Percentiles rank a stretch among this genome's conserved stretches.
phyloP scores from a whole-genome alignment of 768 basidiomycete species.

The Termitomyces sp. region DNA sequence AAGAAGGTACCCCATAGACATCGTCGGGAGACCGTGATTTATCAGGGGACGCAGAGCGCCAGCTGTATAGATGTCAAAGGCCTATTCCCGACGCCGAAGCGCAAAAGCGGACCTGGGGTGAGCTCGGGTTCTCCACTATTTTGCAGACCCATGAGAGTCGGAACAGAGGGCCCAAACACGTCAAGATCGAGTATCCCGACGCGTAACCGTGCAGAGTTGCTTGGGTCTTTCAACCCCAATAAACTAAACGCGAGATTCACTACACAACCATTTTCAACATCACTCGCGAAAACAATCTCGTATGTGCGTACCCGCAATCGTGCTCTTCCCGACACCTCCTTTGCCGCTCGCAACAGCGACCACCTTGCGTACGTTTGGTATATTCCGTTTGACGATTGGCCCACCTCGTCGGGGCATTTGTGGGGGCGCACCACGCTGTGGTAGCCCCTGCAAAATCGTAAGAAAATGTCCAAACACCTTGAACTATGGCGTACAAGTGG shows the following conservation, averaged over 20 bases:
- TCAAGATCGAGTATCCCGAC: slow-evolving; percentile 93
- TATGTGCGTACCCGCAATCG: slow-evolving; percentile 65
- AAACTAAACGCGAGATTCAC: slow-evolving; percentile 81
- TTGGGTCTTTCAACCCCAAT: slow-evolving; percentile 35
- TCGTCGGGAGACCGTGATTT: slow-evolving; percentile 87
- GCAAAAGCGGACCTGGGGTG: slow-evolving; percentile 47
- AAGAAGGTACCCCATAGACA: slow-evolving; percentile 97
- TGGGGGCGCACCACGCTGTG: slow-evolving; percentile 35
- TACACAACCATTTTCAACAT: slow-evolving; percentile 18
- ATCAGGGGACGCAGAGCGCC: slow-evolving; percentile 77
- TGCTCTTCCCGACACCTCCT: slow-evolving; percentile 88
- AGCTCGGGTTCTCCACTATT: slow-evolving; percentile 71
- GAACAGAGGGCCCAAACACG: slow-evolving; percentile 92
- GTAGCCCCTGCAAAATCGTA: slow-evolving; percentile 17
- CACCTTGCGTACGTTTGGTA: slow-evolving; percentile 74
- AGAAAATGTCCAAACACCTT: not conserved
- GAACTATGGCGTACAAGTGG: slow-evolving; percentile 9
- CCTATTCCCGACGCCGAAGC: not conserved
- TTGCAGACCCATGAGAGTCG: slow-evolving; percentile 88
- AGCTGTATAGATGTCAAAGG: slow-evolving; percentile 28
- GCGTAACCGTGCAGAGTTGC: slow-evolving; percentile 38
- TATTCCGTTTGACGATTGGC: slow-evolving; percentile 45
- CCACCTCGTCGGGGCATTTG: slow-evolving; percentile 57
- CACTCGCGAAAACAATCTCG: not conserved
- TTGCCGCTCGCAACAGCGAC: slow-evolving; percentile 89